Conservation (phyloP, 495 filamentous ascomycete species). For the Penicillium canariense region DNA sequence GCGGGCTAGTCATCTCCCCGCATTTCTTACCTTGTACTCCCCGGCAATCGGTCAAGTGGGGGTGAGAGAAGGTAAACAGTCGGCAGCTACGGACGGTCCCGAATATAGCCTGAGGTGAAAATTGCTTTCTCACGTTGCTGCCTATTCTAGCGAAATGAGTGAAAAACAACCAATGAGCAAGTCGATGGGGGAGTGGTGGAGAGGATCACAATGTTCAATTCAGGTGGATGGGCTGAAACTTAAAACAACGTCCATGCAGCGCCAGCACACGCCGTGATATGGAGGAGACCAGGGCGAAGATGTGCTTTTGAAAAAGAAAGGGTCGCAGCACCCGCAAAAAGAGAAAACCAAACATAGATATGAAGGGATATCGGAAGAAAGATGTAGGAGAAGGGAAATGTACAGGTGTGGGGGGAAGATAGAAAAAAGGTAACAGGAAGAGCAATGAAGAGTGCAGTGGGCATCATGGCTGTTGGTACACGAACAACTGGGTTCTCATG, state of each 20-base stretch:
- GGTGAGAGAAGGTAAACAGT: neutral
- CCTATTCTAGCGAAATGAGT: neutral
- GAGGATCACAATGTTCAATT: slow-evolving; percentile 16
- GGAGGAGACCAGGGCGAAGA: neutral
- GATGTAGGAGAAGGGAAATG: slow-evolving; percentile 5
- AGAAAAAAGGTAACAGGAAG: neutral
- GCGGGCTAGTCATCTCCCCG: neutral
- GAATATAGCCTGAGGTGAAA: too few relatives aligned
- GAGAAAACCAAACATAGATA: slow-evolving; percentile 2
- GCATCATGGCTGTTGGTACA: slow-evolving; percentile 24
- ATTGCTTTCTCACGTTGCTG: neutral
- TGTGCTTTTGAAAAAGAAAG: neutral
- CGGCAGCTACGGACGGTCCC: too few relatives aligned
- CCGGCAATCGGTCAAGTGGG: neutral
- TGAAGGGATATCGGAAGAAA: slow-evolving; percentile 15
- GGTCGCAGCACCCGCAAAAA: neutral
- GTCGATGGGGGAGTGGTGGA: neutral
- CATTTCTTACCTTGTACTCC: too few relatives aligned
- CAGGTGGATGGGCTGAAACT: slow-evolving; percentile 24
- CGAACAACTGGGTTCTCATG: slow-evolving; percentile 16
- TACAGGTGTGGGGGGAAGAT: slow-evolving; percentile 11
- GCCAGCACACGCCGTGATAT: slow-evolving; percentile 21
- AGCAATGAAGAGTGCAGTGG: neutral
- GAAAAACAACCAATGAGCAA: neutral
- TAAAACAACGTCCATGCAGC: slow-evolving; percentile 20